Base-by-base conservation (phyloP, 345 rosid genomes). In the Eutrema japonicum region DNA sequence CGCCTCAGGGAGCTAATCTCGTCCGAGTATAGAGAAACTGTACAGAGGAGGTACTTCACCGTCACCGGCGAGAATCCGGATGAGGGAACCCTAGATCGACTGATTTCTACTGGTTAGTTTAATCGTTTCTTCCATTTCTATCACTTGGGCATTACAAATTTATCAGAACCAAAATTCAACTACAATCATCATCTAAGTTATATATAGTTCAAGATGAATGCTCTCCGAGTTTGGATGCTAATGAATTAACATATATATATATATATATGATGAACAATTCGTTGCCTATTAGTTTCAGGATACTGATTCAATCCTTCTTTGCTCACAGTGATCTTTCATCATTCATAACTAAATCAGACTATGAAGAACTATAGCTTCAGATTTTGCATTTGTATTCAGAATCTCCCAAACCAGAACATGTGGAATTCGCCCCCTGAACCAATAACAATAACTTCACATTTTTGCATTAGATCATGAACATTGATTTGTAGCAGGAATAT, bases 11-110 rank as follows among this genome's bases (percentile, higher is more conserved):
- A 85, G 79, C 78, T 77, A 77, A 86, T 92, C 32, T 87, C 97
- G 26, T 54, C 82, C 0, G 99, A 96, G 87, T 89, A 92, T 29
- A 82, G 91, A 77, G 98, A 92, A 76, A 92, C 99, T n/a, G 97
- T 92, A 1, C 87, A 87, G 87, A 72, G 99, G 70, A 83, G 99
- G 78, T 96, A 88, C 55, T 92, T 82, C 45, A 96, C 98, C 2
- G 97, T 92, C 70, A 89, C 98, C 35, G 99, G 98, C 13, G 97
- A 92, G 78, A 88, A 90, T 74, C 98, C 98, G 0, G 96, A 92
- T 38, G 99, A 90, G 53, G 70, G 54, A 74, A 83, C 87, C 2
- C 76, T 96, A 2, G 98, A 96, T 84, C 87, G 80, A 14, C 73
- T 95, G 71, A 95, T 95, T 70, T 92, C 99, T 9, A 95, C 98